phyloP scores from a whole-genome alignment of 73 alveolate species.

The Blepharisma japonicum region DNA sequence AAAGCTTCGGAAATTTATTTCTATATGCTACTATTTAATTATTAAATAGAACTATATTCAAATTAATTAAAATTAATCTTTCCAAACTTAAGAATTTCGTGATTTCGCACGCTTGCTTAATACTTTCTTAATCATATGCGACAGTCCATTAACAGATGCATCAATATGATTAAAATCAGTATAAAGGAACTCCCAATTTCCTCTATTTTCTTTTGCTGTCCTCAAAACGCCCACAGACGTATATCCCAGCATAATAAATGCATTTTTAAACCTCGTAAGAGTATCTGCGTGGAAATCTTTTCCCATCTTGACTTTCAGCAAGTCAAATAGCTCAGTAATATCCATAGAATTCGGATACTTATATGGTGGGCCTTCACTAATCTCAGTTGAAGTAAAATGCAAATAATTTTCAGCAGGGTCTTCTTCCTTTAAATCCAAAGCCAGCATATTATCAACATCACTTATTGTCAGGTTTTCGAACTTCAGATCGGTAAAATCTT shows the following conservation, averaged over 20 bases:
- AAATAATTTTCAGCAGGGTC: too few relatives aligned
- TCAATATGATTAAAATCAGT: constrained; percentile 14
- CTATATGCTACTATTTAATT: too few relatives aligned
- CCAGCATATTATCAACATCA: constrained; percentile 10
- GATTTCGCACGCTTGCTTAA: constrained; percentile 7
- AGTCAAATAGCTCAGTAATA: background rate
- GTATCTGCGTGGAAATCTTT: constrained; percentile 5
- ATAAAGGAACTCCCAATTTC: constrained; percentile 30
- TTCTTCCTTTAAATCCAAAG: background rate
- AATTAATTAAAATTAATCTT: too few relatives aligned
- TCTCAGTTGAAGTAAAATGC: background rate
- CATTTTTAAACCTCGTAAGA: background rate
- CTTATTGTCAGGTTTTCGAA: background rate
- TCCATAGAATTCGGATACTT: constrained; percentile 11
- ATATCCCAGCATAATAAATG: constrained; percentile 11
- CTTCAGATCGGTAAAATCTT: background rate
- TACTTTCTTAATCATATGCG: constrained; percentile 23
- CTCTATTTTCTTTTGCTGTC: constrained; percentile 13
- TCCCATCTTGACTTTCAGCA: background rate
- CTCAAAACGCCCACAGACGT: constrained; percentile 17
- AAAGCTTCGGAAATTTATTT: too few relatives aligned
- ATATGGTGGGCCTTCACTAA: constrained; percentile 27
- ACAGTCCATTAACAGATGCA: background rate
- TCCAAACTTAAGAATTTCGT: too few relatives aligned
- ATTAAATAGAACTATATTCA: too few relatives aligned